These are phyloP conservation scores for Pestalotiopsis sp. DNA, from an alignment of 2,329 filamentous ascomycete genomes.

Conservation along the genomic window DNA sequence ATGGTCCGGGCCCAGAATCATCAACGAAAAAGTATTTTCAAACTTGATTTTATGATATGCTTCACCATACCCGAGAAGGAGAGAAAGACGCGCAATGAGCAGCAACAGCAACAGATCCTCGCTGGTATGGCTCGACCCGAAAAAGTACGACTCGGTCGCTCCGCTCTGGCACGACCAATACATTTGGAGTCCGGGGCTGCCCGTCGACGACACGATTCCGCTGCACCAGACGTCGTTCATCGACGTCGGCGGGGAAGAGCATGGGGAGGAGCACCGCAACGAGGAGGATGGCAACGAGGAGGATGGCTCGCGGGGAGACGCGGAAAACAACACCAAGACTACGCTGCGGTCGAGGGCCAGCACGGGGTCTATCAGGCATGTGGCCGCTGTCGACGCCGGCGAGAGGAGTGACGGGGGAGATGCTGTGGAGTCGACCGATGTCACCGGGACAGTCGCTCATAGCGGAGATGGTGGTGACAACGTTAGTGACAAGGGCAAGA, in stretches of 20 bases:
- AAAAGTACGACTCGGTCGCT: conserved; percentile 4
- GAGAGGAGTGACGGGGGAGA: background rate
- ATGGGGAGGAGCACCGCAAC: background rate
- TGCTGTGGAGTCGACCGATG: background rate
- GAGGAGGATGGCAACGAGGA: background rate
- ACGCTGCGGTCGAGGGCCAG: background rate
- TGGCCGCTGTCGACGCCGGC: background rate
- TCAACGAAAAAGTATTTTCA: no score
- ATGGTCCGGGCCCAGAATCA: no score
- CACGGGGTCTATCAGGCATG: background rate
- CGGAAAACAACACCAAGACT: background rate
- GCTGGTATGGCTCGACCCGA: conserved; percentile 7
- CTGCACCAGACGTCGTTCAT: conserved; percentile 19
- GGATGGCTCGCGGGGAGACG: background rate
- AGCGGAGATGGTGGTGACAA: no score
- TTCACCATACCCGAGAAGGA: no score
- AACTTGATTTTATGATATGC: no score
- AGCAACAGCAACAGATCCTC: background rate
- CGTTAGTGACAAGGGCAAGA: no score
- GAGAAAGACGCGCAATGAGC: conserved; percentile 3
- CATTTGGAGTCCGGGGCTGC: conserved; percentile 17
- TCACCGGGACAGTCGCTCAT: no score
- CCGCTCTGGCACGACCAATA: conserved; percentile 19
- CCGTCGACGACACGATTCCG: conserved; percentile 18
- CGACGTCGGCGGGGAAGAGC: conserved; percentile 8